Evolutionary conservation across 306 rosid genomes (phyloP).

Genomic region (Prunus mume): DNA sequence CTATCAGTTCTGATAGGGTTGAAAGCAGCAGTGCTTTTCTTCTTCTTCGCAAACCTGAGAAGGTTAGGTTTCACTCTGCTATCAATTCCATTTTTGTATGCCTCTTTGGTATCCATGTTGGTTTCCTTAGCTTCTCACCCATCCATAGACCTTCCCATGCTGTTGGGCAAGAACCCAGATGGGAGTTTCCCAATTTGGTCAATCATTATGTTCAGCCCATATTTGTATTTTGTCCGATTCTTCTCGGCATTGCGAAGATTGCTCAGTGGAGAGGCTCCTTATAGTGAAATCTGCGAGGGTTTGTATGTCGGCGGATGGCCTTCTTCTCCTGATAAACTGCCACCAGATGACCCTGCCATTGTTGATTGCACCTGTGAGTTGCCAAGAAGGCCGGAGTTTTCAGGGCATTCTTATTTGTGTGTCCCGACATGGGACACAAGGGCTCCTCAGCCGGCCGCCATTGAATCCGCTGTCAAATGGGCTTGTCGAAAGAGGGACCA

Average conservation of each 20-base stretch:
- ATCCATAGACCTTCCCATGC: constrained; percentile 66
- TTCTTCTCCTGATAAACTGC: constrained; percentile 56
- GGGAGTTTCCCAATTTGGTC: constrained; percentile 73
- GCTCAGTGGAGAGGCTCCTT: constrained; percentile 60
- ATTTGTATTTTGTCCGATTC: constrained; percentile 60
- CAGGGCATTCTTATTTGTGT: constrained; percentile 53
- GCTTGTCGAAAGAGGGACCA: constrained; percentile 61
- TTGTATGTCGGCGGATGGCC: constrained; percentile 96
- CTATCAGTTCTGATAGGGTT: constrained; percentile 60
- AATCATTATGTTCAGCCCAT: constrained; percentile 63
- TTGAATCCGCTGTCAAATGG: constrained; percentile 82
- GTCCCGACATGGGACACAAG: constrained; percentile 92
- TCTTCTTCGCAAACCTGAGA: constrained; percentile 44
- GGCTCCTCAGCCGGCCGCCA: constrained; percentile 61
- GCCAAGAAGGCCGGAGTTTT: constrained; percentile 50
- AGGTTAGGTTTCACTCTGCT: constrained; percentile 40
- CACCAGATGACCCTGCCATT: constrained; percentile 77
- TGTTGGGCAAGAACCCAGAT: constrained; percentile 64
- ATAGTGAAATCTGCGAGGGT: constrained; percentile 52
- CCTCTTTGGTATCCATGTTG: constrained; percentile 47
- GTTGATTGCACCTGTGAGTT: constrained; percentile 90
- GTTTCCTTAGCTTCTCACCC: constrained; percentile 79
- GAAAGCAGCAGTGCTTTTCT: constrained; percentile 43
- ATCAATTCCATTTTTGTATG: constrained; percentile 64
- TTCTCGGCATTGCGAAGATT: constrained; percentile 63